Percentiles rank a stretch among this genome's conserved stretches.
Evolutionary conservation across 805 yeast genomes (phyloP).

Genomic region (Komagataella kurtzmanii): DNA sequence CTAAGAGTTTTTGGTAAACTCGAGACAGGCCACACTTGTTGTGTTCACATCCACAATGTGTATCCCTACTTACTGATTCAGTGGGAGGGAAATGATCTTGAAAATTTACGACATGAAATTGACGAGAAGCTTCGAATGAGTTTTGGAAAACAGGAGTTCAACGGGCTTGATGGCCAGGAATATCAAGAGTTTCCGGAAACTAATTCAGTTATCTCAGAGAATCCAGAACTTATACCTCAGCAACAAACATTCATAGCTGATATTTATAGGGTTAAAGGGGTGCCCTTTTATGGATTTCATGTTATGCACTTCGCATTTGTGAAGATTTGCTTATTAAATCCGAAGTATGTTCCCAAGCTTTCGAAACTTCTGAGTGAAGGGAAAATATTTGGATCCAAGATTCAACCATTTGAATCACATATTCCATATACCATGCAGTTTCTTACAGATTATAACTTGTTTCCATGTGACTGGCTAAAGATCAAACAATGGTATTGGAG

Average conservation of each 20-base stretch:
- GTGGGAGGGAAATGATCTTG: constrained; percentile 34
- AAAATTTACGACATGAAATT: constrained; percentile 24
- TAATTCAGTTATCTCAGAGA: constrained; percentile 6
- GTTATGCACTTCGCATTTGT: constrained; percentile 50
- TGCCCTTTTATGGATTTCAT: constrained; percentile 77
- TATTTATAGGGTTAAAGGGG: constrained; percentile 54
- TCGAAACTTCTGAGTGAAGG: constrained; percentile 29
- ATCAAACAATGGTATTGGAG: constrained; percentile 37
- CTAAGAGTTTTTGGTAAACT: constrained; percentile 66
- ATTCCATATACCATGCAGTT: constrained; percentile 70
- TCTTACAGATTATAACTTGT: constrained; percentile 68
- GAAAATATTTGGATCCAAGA: constrained; percentile 22
- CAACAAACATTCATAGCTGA: constrained; percentile 35
- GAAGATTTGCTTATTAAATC: constrained; percentile 57
- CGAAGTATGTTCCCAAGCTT: constrained; percentile 41
- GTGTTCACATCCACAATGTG: constrained; percentile 71
- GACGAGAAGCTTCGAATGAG: constrained; percentile 30
- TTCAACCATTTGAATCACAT: constrained; percentile 67
- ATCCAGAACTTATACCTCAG: constrained; percentile 4
- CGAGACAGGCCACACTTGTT: constrained; percentile 41
- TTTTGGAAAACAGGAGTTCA: constrained; percentile 12
- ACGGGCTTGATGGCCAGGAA: constrained; percentile 3
- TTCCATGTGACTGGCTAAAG: constrained; percentile 71
- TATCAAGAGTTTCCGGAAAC: constrained; percentile 6
- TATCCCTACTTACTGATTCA: constrained; percentile 72